Evolutionary conservation across 2,329 filamentous ascomycete genomes (phyloP), one percentile per base, ranked within the genome.

Genomic region (Microsporum audouinii): DNA sequence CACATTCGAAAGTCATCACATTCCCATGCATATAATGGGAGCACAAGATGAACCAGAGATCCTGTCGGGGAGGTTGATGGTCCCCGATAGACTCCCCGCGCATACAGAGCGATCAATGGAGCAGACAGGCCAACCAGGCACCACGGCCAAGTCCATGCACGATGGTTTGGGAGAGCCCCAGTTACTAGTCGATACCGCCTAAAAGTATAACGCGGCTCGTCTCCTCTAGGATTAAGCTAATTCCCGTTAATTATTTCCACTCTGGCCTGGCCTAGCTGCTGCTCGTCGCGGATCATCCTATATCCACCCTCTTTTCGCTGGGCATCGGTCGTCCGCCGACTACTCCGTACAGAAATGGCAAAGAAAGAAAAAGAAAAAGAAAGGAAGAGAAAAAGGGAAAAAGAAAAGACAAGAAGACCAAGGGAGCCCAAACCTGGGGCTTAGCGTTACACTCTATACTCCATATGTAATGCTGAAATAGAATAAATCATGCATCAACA

Each of bases 201-300:
- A 34, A 55, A 53, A 55, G 51, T 55, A 14, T 55, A 55, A n/a
- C 33, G 29, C 51, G n/a, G 49, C 49, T 53, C 29, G 49, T 53
- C 31, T 31, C 14, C 38, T 27, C 34, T n/a, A 27, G 55, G 55
- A 43, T 41, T 57, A 41, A 39, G 41, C 34, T 57, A 41, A 39
- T 57, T 31, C 55, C 36, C 55, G 34, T 57, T 57, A 57, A 55
- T 34, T 55, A 55, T 55, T 55, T 55, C 51, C 51, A 55, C 51
- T 55, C 51, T 55, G 6, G 49, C 49, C 49, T 53, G 49, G 31
- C 23, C 33, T 5, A 36, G 51, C 51, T 36, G 31, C 10, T 55
- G 31, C 29, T 55, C 23, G 17, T 36, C 51, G 51, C 33, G 51
- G 51, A 55, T 55, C 51, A 55, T 55, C 31, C 43, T 23, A 23